Evolutionary conservation across 345 rosid species (phyloP).

Genomic region (Cardiospermum halicacabum): DNA sequence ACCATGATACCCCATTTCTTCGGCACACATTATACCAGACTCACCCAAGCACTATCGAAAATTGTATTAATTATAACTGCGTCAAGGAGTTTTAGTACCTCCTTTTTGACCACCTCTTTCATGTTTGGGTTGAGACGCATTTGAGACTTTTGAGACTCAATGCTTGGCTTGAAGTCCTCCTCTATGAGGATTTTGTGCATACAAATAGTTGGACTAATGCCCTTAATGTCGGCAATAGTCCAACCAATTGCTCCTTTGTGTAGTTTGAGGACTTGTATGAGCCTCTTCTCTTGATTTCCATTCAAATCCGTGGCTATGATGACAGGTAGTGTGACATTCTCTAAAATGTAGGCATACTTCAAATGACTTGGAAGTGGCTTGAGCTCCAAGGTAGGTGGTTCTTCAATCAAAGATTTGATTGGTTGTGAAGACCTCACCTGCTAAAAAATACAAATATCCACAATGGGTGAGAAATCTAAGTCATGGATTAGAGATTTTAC

Average conservation of each 20-base stretch:
- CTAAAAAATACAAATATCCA: too few species aligned
- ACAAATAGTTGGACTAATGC: neutral
- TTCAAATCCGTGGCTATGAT: neutral
- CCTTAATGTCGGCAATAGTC: neutral
- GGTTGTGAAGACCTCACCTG: too few species aligned
- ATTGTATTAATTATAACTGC: too few species aligned
- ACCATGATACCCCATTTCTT: too few species aligned
- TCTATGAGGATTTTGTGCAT: too few species aligned
- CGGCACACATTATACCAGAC: neutral
- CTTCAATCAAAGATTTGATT: neutral
- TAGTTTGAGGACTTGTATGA: neutral
- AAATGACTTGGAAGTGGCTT: neutral
- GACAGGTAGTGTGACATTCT: neutral
- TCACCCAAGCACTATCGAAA: neutral
- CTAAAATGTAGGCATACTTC: neutral
- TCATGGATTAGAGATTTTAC: too few species aligned
- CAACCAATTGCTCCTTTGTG: neutral
- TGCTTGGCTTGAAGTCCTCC: too few species aligned
- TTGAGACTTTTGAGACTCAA: too few species aligned
- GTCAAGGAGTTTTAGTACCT: too few species aligned
- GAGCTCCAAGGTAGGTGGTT: neutral
- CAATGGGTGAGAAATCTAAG: rapidly evolving
- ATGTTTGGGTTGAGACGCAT: too few species aligned
- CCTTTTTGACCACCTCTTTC: too few species aligned
- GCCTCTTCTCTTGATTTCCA: too few species aligned